phyloP scores from a whole-genome alignment of 2,329 filamentous ascomycete species.

The Apiospora hydei region DNA sequence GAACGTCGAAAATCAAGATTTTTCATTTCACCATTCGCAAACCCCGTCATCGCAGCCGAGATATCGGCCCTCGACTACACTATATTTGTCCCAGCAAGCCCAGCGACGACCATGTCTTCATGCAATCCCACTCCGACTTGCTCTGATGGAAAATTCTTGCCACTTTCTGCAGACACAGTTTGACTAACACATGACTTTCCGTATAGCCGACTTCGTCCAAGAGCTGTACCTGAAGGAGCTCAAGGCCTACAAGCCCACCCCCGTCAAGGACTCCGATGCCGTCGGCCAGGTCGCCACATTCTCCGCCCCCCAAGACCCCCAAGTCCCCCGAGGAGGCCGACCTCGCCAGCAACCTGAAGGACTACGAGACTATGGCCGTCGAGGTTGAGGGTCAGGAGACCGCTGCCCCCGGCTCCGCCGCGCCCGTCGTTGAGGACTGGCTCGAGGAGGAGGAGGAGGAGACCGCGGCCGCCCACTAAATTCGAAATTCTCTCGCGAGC shows the following conservation, averaged over 20 bases:
- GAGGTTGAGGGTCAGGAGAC: conserved; percentile 89
- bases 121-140: not conserved
- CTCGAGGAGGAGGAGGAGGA: conserved; percentile 80
- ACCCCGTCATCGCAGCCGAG: not conserved
- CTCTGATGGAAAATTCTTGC: not conserved
- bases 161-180: not conserved
- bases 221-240: conserved; percentile 97
- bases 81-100: not conserved
- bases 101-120: not conserved
- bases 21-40: not conserved
- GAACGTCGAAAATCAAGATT: not conserved
- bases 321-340: conserved; percentile 92
- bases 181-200: conserved; percentile 9
- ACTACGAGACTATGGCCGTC: conserved; percentile 92
- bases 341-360: conserved; percentile 88
- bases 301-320: conserved; percentile 76
- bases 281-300: conserved; percentile 94
- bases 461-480: conserved; percentile 61
- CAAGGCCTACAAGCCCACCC: conserved; percentile 89
- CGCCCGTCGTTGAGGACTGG: conserved; percentile 73
- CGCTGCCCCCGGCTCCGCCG: conserved; percentile 64
- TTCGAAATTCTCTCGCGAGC: not conserved
- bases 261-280: conserved; percentile 84
- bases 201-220: conserved; percentile 91
- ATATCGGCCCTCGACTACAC: not conserved